phyloP scores from a whole-genome alignment of 257 asterid genomes.

The Thymus mandschuricus region DNA sequence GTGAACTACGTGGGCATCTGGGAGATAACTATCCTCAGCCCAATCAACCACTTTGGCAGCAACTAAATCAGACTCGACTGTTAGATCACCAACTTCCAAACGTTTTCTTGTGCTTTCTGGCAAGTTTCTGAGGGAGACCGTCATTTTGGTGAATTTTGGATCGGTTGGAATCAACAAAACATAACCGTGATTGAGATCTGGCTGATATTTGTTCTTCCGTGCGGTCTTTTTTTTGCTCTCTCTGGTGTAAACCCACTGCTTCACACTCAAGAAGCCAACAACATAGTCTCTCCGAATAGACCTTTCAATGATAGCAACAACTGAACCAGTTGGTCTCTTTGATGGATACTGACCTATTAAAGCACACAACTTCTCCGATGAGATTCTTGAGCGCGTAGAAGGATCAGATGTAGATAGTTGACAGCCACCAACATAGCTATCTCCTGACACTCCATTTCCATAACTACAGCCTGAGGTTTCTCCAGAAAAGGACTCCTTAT shows the following conservation, averaged over 20 bases:
- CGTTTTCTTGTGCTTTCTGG: constrained; percentile 61
- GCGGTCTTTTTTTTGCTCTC: constrained; percentile 54
- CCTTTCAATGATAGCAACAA: constrained; percentile 67
- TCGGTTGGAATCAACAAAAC: constrained; percentile 65
- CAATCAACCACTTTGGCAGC: constrained; percentile 77
- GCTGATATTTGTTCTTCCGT: constrained; percentile 49
- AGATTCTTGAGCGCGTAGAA: constrained; percentile 34
- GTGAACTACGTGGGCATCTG: constrained; percentile 58
- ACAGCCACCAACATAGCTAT: constrained; percentile 32
- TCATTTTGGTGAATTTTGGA: constrained; percentile 79
- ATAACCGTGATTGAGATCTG: constrained; percentile 47
- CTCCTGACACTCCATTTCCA: constrained; percentile 33
- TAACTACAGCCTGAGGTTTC: constrained; percentile 31
- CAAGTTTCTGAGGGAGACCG: constrained; percentile 54
- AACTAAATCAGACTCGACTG: constrained; percentile 70
- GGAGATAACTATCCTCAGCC: constrained; percentile 70
- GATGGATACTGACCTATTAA: constrained; percentile 53
- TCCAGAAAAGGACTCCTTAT: constrained; percentile 36
- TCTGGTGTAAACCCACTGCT: constrained; percentile 60
- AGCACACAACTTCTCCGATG: constrained; percentile 54
- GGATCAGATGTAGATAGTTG: constrained; percentile 34
- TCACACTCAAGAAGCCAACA: constrained; percentile 72
- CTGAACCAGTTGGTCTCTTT: constrained; percentile 87
- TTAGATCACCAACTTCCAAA: constrained; percentile 63
- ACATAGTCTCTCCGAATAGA: constrained; percentile 61